A percentile compares a stretch with the other conserved stretches of the same genome.
Conservation (phyloP, 352 stramenopile genomes). For the Phytophthora citrophthora region DNA sequence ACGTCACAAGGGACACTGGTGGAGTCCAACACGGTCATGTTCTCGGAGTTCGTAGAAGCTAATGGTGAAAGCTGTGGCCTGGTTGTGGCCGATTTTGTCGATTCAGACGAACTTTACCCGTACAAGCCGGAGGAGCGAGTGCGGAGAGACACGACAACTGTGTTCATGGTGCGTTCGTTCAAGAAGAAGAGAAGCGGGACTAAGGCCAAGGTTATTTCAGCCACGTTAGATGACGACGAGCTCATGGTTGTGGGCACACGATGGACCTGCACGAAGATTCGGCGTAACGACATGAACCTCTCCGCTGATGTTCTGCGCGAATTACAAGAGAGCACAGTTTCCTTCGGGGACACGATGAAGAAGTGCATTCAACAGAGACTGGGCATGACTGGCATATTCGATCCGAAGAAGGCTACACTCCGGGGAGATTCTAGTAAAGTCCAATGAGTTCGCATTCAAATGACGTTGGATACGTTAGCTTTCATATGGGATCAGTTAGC, state of each 20-base stretch:
- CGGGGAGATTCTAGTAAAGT: no score
- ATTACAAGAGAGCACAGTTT: slow-evolving; percentile 30
- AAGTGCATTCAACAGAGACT: slow-evolving; percentile 28
- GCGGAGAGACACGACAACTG: slow-evolving; percentile 39
- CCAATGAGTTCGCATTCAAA: no score
- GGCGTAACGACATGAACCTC: slow-evolving; percentile 17
- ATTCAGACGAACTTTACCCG: slow-evolving; percentile 52
- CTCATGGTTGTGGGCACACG: slow-evolving; percentile 31
- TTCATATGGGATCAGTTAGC: no score
- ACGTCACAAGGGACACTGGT: slow-evolving; percentile 25
- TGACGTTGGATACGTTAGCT: no score
- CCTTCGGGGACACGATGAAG: slow-evolving; percentile 34
- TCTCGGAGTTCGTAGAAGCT: slow-evolving; percentile 22
- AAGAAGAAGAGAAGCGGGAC: neutral
- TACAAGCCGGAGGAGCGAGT: slow-evolving; percentile 40
- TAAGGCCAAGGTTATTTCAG: neutral
- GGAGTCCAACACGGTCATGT: slow-evolving; percentile 32
- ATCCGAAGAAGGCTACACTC: neutral
- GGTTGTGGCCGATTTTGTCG: slow-evolving; percentile 36
- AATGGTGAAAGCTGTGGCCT: slow-evolving; percentile 12
- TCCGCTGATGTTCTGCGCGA: slow-evolving; percentile 14
- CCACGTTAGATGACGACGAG: slow-evolving; percentile 12
- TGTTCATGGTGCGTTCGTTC: slow-evolving; percentile 33
- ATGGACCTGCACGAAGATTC: slow-evolving; percentile 30
- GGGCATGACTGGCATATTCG: slow-evolving; percentile 5